Evolutionary conservation across 768 basidiomycete genomes (phyloP).

Genomic region (Mycena indigotica): DNA sequence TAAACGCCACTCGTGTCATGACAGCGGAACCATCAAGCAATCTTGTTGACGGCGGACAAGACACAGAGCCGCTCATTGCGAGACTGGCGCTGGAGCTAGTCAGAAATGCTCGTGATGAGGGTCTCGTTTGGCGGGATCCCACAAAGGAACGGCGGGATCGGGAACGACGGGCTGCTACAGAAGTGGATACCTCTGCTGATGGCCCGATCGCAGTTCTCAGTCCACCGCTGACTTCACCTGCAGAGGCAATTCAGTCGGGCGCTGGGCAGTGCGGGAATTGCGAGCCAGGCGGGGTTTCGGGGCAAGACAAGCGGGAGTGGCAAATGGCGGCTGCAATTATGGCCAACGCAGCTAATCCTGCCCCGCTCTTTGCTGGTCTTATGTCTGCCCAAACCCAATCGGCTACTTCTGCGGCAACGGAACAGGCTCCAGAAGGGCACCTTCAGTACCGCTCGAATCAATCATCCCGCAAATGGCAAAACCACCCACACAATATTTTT

Average conservation of each 20-base stretch:
- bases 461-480: slow-evolving; percentile 81
- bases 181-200: slow-evolving; percentile 24
- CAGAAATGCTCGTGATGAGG: slow-evolving; percentile 65
- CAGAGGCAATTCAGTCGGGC: slow-evolving; percentile 55
- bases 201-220: slow-evolving; percentile 48
- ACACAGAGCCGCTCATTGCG: slow-evolving; percentile 62
- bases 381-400: slow-evolving; percentile 38
- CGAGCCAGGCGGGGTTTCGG: slow-evolving; percentile 15
- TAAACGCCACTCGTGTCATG: slow-evolving; percentile 87
- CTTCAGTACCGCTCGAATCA: slow-evolving; percentile 72
- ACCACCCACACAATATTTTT: slow-evolving; percentile 84
- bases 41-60: slow-evolving; percentile 68
- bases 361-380: slow-evolving; percentile 64
- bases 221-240: slow-evolving; percentile 33
- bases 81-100: slow-evolving; percentile 70
- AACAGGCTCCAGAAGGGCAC: slow-evolving; percentile 29
- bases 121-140: slow-evolving; percentile 50
- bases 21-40: slow-evolving; percentile 75
- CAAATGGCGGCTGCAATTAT: slow-evolving; percentile 40
- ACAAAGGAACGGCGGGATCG: slow-evolving; percentile 51
- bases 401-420: slow-evolving; percentile 16
- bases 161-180: slow-evolving; percentile 24
- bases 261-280: slow-evolving; percentile 32
- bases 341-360: slow-evolving; percentile 45
- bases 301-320: slow-evolving; percentile 25